Evolutionary conservation across 345 rosid genomes (phyloP).

Genomic region (Citrus hindsii): DNA sequence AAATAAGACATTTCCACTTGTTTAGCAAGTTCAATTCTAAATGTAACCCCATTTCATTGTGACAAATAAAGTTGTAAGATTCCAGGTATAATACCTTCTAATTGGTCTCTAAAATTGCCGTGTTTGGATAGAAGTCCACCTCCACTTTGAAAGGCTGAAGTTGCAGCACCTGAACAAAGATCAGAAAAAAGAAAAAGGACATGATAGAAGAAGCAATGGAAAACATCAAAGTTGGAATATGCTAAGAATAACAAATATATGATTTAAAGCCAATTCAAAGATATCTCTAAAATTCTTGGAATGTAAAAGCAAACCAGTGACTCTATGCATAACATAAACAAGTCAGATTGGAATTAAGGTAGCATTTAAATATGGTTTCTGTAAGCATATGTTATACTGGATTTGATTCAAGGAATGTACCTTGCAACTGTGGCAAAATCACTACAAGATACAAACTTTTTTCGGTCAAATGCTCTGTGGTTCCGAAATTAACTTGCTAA

Average conservation of each 20-base stretch:
- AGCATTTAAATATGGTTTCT: no score
- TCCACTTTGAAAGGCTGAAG: conserved; percentile 16
- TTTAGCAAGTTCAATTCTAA: conserved; percentile 5
- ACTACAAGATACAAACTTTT: no score
- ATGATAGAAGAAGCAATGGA: not conserved
- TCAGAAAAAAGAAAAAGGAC: not conserved
- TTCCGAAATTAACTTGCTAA: no score
- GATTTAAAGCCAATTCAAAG: not conserved
- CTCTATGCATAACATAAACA: no score
- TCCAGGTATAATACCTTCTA: conserved; percentile 9
- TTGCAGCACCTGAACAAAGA: not conserved
- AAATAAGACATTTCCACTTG: conserved; percentile 27
- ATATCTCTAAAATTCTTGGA: no score
- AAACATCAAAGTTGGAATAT: not conserved
- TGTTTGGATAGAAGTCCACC: conserved; percentile 11
- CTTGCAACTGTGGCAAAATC: no score
- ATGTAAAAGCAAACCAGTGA: no score
- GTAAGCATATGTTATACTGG: no score
- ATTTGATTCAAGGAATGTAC: no score
- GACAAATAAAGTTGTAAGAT: conserved; percentile 10
- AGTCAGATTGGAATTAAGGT: no score
- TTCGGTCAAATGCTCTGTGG: no score
- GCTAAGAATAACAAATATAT: not conserved
- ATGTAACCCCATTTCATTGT: conserved; percentile 6
- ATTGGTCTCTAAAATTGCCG: not conserved